Conservation (phyloP, 305 asterid genomes). For the Fraxinus paxiana region DNA sequence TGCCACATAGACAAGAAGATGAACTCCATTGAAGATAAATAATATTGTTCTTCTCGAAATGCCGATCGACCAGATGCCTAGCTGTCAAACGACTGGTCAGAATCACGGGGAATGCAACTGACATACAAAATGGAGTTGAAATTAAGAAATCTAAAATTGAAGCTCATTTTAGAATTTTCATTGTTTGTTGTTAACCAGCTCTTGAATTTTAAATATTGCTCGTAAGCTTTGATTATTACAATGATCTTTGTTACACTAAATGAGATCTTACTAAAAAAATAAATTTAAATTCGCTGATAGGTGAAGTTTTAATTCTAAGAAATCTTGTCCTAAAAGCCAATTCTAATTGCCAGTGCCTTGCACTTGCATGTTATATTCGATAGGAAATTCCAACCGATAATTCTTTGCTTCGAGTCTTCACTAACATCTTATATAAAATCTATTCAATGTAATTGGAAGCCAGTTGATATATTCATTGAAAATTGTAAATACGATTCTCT, state of each 20-base stretch:
- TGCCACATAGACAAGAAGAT: not conserved
- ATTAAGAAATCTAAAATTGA: not conserved
- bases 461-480: not conserved
- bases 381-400: not conserved
- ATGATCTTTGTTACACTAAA: not conserved
- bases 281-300: too few species aligned
- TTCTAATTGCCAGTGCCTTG: too few species aligned
- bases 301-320: not conserved
- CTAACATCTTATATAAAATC: too few species aligned
- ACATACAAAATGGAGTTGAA: not conserved
- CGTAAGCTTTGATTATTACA: not conserved
- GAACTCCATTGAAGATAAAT: not conserved
- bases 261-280: not conserved
- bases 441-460: not conserved
- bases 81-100: not conserved
- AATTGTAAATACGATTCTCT: not conserved
- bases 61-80: not conserved
- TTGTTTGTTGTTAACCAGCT: not conserved
- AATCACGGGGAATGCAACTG: not conserved
- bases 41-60: not conserved
- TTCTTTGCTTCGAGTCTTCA: not conserved
- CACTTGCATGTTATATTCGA: too few species aligned
- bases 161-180: not conserved
- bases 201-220: not conserved
- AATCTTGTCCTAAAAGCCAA: not conserved